Base-by-base conservation (phyloP, 805 yeast species). In the Nakazawaea anatomiae region DNA sequence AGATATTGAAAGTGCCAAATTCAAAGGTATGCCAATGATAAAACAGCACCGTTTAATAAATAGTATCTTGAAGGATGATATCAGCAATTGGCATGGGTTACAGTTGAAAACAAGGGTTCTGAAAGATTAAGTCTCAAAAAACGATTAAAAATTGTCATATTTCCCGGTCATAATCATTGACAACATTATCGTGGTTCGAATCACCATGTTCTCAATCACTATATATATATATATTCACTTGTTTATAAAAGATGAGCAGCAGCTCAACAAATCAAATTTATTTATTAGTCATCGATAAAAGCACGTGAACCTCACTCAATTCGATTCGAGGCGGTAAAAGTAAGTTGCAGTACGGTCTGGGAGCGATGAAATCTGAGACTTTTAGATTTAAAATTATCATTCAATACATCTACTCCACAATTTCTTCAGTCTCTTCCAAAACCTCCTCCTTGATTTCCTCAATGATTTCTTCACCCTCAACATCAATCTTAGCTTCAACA, bases 21-120 rank as follows among this genome's bases (percentile, higher is more conserved):
- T 94, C 69, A 81, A 86, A 58, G 96, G 96, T 0, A 62, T 88
- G 42, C 72, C 88, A 1, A 89, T 89, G 83, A 76, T 94, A 57
- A 91, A 90, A 63, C 99, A 94, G 66, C 99, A 94, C 62, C 77
- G 96, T 54, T 66, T 92, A 57, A 98, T 94, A 12, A 92, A 94
- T 67, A 79, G 81, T 50, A 73, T 83, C 2, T 72, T 94, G 58
- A 83, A 85, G 54, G 96, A 89, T 41, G 98, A 94, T 60, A 89
- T 94, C 44, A 71, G 82, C 31, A 76, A 85, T 60, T 94, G 98
- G 99, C 99, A 94, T 64, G 99, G 99, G 0, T 71, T 92, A 48
- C 97, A 92, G 66, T 74, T 92, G 54, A 79, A 78, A 57, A 92
- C 98, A 0, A 84, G 77, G 61, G 80, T 80, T 36, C 69, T 59